Base-by-base conservation (phyloP, 2,329 filamentous ascomycete species). In the Aureobasidium sp. region DNA sequence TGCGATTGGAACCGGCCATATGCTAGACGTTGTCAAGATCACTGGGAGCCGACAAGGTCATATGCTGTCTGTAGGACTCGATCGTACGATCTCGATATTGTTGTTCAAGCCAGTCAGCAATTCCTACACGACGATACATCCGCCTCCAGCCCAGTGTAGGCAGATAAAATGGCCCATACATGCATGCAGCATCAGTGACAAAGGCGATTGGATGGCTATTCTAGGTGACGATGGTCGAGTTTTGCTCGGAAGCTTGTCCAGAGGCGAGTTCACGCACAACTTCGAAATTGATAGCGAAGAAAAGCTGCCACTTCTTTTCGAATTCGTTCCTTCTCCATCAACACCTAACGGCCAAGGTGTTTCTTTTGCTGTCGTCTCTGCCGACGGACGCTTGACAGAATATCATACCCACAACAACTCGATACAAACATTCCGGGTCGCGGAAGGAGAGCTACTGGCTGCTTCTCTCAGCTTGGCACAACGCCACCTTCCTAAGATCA, bases 1-100 rank as follows among this genome's bases (percentile, higher is more conserved):
- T 55, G 84, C 83, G 1, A 71, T 91, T 11, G 78, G 80, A 14
- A 86, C 86, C 0, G 59, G 44, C 25, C 90, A 93, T 69, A 74
- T 77, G 7, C 78, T 93, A 13, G 89, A 93, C 68, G 79, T 93
- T 42, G 83, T 84, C 13, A 81, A 86, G 69, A 74, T 93, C 63
- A 74, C 80, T 5, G 79, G 85, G 16, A 88, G 84, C 7, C 76
- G 81, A 1, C 82, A 83, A 57, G 88, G 88, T 0, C 79, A 87
- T 58, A 74, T 92, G 27, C 82, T 87, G 5, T 89, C 88, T 1
- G 81, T 89, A 41, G 87, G 86, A 0, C 76, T 93, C 1, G 90
- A 93, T 68, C 81, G 88, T 51, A 77, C 80, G 7, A 51, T 62
- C 16, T 59, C 53, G 11, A 53, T 59, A 3, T 25, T 51, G 3